Evolutionary conservation across 345 rosid genomes (phyloP).

Genomic region (Corchorus capsularis): DNA sequence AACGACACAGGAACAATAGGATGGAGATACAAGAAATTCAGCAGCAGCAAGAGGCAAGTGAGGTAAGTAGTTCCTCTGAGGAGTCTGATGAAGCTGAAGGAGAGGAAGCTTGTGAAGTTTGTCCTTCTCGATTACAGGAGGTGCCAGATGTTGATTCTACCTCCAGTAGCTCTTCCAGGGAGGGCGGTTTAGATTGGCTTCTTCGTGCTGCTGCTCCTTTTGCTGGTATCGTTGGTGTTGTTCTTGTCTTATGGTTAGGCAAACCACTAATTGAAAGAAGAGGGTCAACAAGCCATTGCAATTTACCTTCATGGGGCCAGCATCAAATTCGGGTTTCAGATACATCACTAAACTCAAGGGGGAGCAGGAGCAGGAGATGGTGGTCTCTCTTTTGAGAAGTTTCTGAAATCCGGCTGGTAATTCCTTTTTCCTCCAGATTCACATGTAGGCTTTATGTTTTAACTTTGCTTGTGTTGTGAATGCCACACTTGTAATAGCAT

Average conservation of each 20-base stretch:
- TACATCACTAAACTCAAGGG: slow-evolving; percentile 42
- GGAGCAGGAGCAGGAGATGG: slow-evolving; percentile 74
- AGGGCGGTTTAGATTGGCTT: slow-evolving; percentile 67
- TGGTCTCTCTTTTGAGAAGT: slow-evolving; percentile 47
- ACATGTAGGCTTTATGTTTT: neutral
- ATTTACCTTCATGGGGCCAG: slow-evolving; percentile 16
- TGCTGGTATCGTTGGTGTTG: slow-evolving; percentile 38
- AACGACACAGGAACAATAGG: slow-evolving; percentile 25
- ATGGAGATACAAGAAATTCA: slow-evolving; percentile 34
- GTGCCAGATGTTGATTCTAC: slow-evolving; percentile 26
- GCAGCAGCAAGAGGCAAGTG: slow-evolving; percentile 44
- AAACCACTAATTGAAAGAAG: slow-evolving; percentile 46
- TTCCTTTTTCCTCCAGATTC: neutral
- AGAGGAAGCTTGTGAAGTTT: slow-evolving; percentile 32
- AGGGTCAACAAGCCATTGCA: slow-evolving; percentile 27
- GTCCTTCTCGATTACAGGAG: slow-evolving; percentile 23
- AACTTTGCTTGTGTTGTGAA: slow-evolving; percentile 2
- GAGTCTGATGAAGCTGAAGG: slow-evolving; percentile 48
- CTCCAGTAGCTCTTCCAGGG: slow-evolving; percentile 19
- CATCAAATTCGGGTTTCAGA: slow-evolving; percentile 28
- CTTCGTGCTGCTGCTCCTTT: slow-evolving; percentile 29
- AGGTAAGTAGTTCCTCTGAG: slow-evolving; percentile 46
- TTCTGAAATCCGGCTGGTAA: neutral
- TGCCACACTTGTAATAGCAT: neutral
- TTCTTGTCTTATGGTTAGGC: slow-evolving; percentile 59